Evolutionary conservation across 2,329 filamentous ascomycete species (phyloP), one percentile per base, ranked within the genome.

Genomic region (Ceratocystis eucalypticola): DNA sequence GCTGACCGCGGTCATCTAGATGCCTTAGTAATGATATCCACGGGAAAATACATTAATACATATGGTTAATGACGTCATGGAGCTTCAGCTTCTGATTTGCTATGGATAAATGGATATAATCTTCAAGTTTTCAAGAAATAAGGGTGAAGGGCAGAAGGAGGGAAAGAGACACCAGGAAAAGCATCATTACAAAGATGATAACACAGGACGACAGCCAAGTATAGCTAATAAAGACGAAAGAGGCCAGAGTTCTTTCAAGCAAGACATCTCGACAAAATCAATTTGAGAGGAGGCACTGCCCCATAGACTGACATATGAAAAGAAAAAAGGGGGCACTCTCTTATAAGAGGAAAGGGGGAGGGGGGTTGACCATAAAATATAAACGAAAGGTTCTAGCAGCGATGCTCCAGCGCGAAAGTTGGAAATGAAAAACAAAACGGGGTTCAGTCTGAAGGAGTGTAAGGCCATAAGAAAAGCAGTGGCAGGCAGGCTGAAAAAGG

Each of bases 111-210:
- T 41, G 37, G 37, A 41, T 53, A 53, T 53, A 53, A 22, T 53
- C 22, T 53, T 22, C 3, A 20, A 22, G 46, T 25, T 15, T 22
- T 22, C 41, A 50, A 65, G 15, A 66, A 62, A 17, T n/a, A 64
- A 59, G 45, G 59, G 7, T 33, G 17, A 10, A 53, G 28, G 48
- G 10, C 10, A 50, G 22, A 53, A 41, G 22, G n/a, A 46, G 48
- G 64, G 41, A 33, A 66, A 66, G 46, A 62, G 64, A 61, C 22
- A 66, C 8, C 12, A 55, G 15, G 5, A 53, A 61, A 62, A 61
- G 48, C 15, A 46, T 63, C 48, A 17, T 66, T 44, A 64, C 45
- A 64, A n/a, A 59, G 5, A 59, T 37, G 17, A 37, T 59, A 20
- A 59, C 28, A 20, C 55, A 20, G n/a, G 22, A 20, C 25, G 15